Evolutionary conservation across 768 basidiomycete genomes (phyloP), one percentile per base, ranked within the genome.

Genomic region (Collybia sp.): DNA sequence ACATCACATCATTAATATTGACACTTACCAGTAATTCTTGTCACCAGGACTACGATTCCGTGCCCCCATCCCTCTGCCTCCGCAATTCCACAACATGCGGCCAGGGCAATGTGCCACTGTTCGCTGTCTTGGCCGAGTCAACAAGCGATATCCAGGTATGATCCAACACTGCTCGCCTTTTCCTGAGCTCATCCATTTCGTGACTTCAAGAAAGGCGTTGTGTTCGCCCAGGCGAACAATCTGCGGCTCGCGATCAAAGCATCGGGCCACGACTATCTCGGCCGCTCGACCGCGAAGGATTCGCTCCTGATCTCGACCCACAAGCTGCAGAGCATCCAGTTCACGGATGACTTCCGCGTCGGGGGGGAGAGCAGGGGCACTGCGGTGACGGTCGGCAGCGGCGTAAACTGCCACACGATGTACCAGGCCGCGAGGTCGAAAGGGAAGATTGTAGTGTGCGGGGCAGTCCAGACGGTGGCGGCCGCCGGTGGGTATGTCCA

Each of bases 241-340:
- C 51, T 73, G 12, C 57, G 58, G 2, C 51, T 71, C 2, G 63
- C 65, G 2, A 53, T 73, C 8, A 67, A 66, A 44, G 64, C 64
- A 40, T 65, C 66, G 2, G 66, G 57, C 5, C 68, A 69, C 44
- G 68, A 69, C 45, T 58, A 43, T 45, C 54, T 68, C 13, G 67
- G 67, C 1, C 65, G 64, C 33, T 67, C 67, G 3, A 65, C 67
- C 4, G 65, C 62, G 13, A 56, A 56, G 33, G 52, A 54, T 40
- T 62, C 65, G 5, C 51, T 69, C 3, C 51, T 66, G 8, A 55
- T 69, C 37, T 63, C 54, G 49, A 68, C 62, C 0, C 58, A 58
- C n/a, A 50, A 56, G 16, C 48, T 69, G 8, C 40, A 59, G 41
- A 48, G 57, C 43, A 53, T 62, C 12, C 34, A 49, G 6, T 65